Base-by-base conservation (phyloP, 306 rosid species). In the Hippophae tibetana region DNA sequence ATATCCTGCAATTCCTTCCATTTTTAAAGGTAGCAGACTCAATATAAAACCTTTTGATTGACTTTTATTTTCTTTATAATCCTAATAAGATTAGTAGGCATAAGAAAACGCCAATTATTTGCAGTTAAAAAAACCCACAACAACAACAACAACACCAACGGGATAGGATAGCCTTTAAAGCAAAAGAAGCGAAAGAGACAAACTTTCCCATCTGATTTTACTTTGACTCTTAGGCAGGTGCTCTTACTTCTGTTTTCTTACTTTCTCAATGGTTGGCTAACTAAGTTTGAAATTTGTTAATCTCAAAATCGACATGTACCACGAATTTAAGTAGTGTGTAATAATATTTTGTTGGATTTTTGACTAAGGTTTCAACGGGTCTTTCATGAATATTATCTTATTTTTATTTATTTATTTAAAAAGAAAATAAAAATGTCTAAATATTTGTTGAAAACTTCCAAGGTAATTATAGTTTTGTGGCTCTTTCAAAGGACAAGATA, bases 221-320 rank as follows among this genome's bases (percentile, higher is more conserved):
- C 69, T 51, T 70, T 70, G 85, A 76, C 82, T 73, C 70, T 54
- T 25, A 43, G 31, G 64, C 63, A 51, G 3, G 31, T 26, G 31
- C 43, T 13, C 7, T 31, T 31, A 31, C 58, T 13, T 9, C 40
- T 47, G 66, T 64, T 47, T 69, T 67, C 67, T 10, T 60, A 25
- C 52, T 56, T 70, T 73, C 74, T 66, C 66, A 69, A 71, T 49
- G 77, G 75, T 76, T 80, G 82, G 72, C 79, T 63, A 77, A 78
- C 71, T 43, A 74, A 74, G 69, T 47, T 27, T 58, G 71, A 77
- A 71, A 57, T 23, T 68, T 68, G 26, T 41, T 55, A 14, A 8
- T 27, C 6, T 27, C 59, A 12, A 12, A 6, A 14, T n/a, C 14
- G 14, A 23, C 23, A 12, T 9, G 50, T 13, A 9, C 13, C 13